These are phyloP conservation scores for Diplosphaera chodatii DNA, from an alignment of 139 green algal genomes.

Conservation along the genomic window DNA sequence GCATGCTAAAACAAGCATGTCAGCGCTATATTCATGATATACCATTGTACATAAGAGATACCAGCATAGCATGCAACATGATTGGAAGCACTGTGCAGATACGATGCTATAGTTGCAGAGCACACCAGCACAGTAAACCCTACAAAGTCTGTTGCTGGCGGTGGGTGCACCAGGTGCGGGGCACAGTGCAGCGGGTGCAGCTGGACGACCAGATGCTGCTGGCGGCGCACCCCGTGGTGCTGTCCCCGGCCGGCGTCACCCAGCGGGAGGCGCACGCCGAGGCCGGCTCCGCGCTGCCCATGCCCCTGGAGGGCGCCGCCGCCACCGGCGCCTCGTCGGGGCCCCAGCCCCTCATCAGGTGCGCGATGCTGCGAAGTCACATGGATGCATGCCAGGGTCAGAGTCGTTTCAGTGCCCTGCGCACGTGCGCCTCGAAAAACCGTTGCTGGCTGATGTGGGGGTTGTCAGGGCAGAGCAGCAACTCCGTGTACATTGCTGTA, in stretches of 20 bases:
- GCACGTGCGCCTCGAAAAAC: too few species aligned
- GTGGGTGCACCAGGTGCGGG: constrained; percentile 16
- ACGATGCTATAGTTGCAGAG: too few species aligned
- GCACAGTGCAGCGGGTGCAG: constrained; percentile 58
- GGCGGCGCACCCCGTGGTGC: constrained; percentile 69
- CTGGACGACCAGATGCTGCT: constrained; percentile 86
- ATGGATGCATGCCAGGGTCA: too few species aligned
- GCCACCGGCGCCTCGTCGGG: background rate
- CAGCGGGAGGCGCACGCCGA: constrained; percentile 12
- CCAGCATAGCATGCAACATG: too few species aligned
- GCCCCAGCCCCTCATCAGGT: constrained; percentile 31
- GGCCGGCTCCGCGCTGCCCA: background rate
- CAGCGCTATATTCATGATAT: background rate
- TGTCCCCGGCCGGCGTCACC: constrained; percentile 42
- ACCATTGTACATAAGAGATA: too few species aligned
- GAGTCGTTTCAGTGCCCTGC: too few species aligned
- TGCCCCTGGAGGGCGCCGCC: background rate
- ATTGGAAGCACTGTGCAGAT: too few species aligned
- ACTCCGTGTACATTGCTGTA: too few species aligned
- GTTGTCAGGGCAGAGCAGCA: too few species aligned
- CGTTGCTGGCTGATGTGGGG: too few species aligned
- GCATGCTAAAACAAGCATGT: background rate
- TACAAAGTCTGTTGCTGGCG: background rate
- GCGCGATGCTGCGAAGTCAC: constrained; percentile 37
- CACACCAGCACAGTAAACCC: too few species aligned